Base-by-base conservation (phyloP, 176 grass and related monocot species). In the Panicum miliaceum region DNA sequence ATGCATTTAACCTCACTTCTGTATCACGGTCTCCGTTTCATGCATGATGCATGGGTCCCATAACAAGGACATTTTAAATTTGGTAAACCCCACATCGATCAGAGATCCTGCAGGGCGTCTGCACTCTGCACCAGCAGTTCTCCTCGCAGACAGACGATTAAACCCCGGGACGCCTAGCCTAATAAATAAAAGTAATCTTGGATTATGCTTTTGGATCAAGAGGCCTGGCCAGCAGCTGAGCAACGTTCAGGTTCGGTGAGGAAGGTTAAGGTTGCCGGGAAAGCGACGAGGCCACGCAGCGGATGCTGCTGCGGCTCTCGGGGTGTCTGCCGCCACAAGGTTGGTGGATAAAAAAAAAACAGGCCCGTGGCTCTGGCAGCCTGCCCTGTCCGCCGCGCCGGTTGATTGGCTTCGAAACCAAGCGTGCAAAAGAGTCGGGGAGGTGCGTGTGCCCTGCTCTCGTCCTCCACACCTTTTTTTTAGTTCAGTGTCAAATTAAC, bases 371-470 rank as follows among this genome's bases (percentile, higher is more conserved):
- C 7, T 5, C 20, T 42, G 38, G 38, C n/a, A n/a, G n/a, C n/a
- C n/a, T 71, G 66, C 36, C 22, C 22, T 46, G 68, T 2, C 37
- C 4, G 42, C 47, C 16, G 60, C 32, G 34, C 9, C 8, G 48
- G 47, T 69, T 54, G 79, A 27, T 82, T 90, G 78, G 34, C 87
- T 87, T 92, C 69, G 70, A 82, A 71, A 86, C 46, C 87, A 92
- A 92, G 87, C 81, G 64, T 71, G 54, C 35, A 4, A 40, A 84
- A 77, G 54, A 86, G 41, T 42, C 22, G 22, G 88, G 57, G 58
- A 65, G 59, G 58, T 60, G 51, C 45, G 59, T 70, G 77, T 15
- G 34, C 45, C 82, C 41, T 89, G 41, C 68, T n/a, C 20, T 7
- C 20, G n/a, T n/a, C n/a, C 29, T 20, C 22, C 23, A 46, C 57